Conservation (phyloP, 352 stramenopile genomes). For the Phytophthora nicotianae region DNA sequence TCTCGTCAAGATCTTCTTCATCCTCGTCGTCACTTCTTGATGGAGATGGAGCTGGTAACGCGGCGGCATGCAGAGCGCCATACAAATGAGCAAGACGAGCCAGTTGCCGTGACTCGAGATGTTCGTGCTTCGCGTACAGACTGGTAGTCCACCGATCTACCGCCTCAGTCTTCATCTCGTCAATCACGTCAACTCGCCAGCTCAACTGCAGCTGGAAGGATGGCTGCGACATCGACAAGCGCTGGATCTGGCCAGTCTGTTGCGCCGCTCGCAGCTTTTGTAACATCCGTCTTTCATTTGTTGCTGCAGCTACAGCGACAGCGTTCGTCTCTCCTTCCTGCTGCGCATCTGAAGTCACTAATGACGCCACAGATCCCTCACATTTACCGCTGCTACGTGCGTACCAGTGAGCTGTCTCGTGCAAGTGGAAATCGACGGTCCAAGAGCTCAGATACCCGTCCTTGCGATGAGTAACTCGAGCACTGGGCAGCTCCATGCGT, state of each 20-base stretch:
- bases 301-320: slow-evolving; percentile 33
- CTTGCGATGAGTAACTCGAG: slow-evolving; percentile 39
- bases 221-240: slow-evolving; percentile 53
- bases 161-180: slow-evolving; percentile 15
- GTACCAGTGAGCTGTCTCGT: slow-evolving; percentile 55
- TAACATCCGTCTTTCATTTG: slow-evolving; percentile 48
- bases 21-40: slow-evolving; percentile 12
- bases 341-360: slow-evolving; percentile 18
- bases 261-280: slow-evolving; percentile 60
- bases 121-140: slow-evolving; percentile 67
- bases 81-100: slow-evolving; percentile 63
- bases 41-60: slow-evolving; percentile 30
- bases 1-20: slow-evolving; percentile 25
- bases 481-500: slow-evolving; percentile 28
- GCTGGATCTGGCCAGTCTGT: slow-evolving; percentile 58
- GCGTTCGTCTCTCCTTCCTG: slow-evolving; percentile 25
- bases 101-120: slow-evolving; percentile 65
- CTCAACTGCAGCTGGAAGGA: slow-evolving; percentile 60
- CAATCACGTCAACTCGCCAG: slow-evolving; percentile 23
- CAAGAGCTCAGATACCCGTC: slow-evolving; percentile 69
- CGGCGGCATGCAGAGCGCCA: slow-evolving; percentile 47
- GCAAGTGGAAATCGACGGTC: slow-evolving; percentile 62
- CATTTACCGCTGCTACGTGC: slow-evolving; percentile 10
- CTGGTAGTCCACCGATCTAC: slow-evolving; percentile 40
- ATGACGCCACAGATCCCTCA: background rate